Percentiles rank a stretch among this genome's conserved stretches.
Conservation (phyloP, 768 basidiomycete genomes). For the Tulasnella sp. region DNA sequence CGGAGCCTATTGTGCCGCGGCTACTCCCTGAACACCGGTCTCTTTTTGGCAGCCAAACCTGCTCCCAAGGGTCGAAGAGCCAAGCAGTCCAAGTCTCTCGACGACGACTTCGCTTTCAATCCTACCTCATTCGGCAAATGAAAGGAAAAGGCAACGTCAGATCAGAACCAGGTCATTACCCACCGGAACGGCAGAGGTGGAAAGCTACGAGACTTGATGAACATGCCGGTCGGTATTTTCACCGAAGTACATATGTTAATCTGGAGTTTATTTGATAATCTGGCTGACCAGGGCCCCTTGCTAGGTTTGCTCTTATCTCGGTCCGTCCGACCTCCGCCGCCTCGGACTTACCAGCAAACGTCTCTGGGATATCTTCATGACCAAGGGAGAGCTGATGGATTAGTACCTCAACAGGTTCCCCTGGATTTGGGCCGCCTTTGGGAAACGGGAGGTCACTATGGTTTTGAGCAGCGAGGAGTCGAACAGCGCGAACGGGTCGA, state of each 20-base stretch:
- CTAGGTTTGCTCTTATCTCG: too few species aligned
- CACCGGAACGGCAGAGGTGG: too few species aligned
- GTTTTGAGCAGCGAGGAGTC: too few species aligned
- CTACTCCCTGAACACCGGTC: background rate
- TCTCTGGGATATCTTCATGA: conserved; percentile 20
- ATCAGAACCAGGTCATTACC: background rate
- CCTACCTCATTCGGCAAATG: background rate
- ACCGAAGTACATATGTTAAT: conserved; percentile 24
- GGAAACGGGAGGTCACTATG: too few species aligned
- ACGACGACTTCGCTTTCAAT: background rate
- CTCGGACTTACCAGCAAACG: too few species aligned
- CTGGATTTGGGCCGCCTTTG: too few species aligned
- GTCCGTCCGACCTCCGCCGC: too few species aligned
- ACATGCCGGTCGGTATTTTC: too few species aligned
- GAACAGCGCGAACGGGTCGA: too few species aligned
- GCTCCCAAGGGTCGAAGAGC: background rate
- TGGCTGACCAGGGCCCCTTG: background rate
- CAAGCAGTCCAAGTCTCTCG: too few species aligned
- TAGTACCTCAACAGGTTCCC: too few species aligned
- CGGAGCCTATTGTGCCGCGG: background rate
- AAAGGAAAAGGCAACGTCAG: background rate
- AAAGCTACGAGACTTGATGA: too few species aligned
- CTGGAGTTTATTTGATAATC: background rate
- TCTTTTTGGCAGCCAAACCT: background rate
- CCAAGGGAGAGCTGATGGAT: background rate